Evolutionary conservation across 768 basidiomycete species (phyloP).

Genomic region (Leucocoprinus leucothites): DNA sequence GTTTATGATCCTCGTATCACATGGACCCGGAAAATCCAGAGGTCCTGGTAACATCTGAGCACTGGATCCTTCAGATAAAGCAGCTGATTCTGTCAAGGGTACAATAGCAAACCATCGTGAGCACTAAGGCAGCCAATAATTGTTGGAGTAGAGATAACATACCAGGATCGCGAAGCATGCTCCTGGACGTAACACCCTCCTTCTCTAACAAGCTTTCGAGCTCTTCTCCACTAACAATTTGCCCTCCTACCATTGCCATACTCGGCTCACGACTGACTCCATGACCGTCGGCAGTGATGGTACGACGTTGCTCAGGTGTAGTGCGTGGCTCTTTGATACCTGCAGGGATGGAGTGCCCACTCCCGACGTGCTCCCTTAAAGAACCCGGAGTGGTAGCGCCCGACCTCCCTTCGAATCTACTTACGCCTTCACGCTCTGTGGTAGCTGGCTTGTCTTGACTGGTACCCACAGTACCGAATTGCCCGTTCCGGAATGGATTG

Average conservation of each 20-base stretch:
- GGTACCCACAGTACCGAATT: background rate
- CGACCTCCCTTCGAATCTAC: background rate
- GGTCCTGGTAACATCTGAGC: background rate
- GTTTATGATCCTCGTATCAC: background rate
- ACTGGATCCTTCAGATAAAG: background rate
- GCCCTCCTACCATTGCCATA: background rate
- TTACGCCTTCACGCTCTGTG: background rate
- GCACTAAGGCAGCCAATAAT: background rate
- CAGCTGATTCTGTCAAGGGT: background rate
- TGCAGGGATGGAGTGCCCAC: background rate
- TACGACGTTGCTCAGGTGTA: background rate
- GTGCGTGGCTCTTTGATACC: background rate
- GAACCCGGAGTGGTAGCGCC: background rate
- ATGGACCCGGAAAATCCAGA: background rate
- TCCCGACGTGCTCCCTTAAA: background rate
- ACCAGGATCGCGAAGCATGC: background rate
- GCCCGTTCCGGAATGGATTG: background rate
- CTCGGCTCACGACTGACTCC: background rate
- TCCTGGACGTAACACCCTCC: background rate
- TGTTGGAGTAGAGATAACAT: background rate
- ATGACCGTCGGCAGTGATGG: background rate
- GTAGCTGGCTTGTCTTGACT: background rate
- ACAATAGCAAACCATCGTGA: background rate
- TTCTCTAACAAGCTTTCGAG: background rate
- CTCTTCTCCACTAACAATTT: background rate